Percentiles rank a stretch among this genome's conserved stretches.
Conservation (phyloP, 371 early-diverging fungal genomes). For the Actinomortierella ambigua region DNA sequence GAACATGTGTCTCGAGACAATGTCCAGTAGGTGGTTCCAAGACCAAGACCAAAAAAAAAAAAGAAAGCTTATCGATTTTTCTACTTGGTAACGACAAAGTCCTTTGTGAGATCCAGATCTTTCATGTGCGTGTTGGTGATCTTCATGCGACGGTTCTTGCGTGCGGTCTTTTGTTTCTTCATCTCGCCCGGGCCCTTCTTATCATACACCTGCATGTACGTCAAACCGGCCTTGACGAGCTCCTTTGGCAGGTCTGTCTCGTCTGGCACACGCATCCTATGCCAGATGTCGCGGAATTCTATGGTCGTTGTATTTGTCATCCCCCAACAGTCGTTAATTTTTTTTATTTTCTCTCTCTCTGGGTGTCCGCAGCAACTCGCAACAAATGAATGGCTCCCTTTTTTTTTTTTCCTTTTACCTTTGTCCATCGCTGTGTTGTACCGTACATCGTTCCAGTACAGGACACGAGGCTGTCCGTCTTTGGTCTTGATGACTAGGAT, state of each 20-base stretch:
- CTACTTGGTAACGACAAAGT: slow-evolving; percentile 58
- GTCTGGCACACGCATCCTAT: slow-evolving; percentile 73
- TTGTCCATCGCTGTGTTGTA: slow-evolving; percentile 68
- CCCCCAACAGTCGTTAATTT: too few species aligned
- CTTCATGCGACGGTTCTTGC: slow-evolving; percentile 77
- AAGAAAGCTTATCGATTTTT: too few species aligned
- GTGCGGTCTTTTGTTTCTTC: slow-evolving; percentile 65
- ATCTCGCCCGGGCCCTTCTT: slow-evolving; percentile 66
- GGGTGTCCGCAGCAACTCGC: too few species aligned
- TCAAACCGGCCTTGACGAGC: slow-evolving; percentile 76
- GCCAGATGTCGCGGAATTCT: slow-evolving; percentile 81
- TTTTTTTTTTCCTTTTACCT: slow-evolving; percentile 47
- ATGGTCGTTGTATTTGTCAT: neutral
- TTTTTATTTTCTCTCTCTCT: too few species aligned
- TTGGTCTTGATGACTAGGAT: slow-evolving; percentile 80
- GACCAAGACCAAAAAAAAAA: too few species aligned
- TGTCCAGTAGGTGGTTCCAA: too few species aligned
- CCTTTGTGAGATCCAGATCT: slow-evolving; percentile 80
- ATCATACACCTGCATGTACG: slow-evolving; percentile 77
- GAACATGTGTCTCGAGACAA: too few species aligned
- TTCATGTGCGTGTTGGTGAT: slow-evolving; percentile 89
- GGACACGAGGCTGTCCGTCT: slow-evolving; percentile 72
- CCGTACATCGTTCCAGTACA: slow-evolving; percentile 73
- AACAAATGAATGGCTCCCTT: neutral
- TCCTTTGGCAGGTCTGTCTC: slow-evolving; percentile 77